phyloP scores from a whole-genome alignment of 768 basidiomycete species.

The Lentinula detonsa region DNA sequence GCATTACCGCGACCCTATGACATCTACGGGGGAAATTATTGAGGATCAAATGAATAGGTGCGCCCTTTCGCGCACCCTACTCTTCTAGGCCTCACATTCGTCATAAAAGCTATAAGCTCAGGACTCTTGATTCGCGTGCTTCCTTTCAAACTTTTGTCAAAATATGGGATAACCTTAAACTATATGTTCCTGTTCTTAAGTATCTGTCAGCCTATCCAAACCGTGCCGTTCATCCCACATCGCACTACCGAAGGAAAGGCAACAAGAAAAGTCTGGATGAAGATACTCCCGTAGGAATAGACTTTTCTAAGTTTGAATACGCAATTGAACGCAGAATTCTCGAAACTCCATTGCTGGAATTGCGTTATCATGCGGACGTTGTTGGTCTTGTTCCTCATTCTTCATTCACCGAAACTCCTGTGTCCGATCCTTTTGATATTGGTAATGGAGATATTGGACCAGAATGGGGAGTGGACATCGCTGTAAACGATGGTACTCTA shows the following conservation, averaged over 20 bases:
- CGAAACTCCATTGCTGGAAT: constrained; percentile 68
- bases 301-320: constrained; percentile 67
- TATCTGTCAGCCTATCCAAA: not conserved
- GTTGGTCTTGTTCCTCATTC: constrained; percentile 66
- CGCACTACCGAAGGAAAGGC: not conserved
- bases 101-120: constrained; percentile 17
- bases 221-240: not conserved
- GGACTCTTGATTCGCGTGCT: constrained; percentile 19
- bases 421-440: constrained; percentile 52
- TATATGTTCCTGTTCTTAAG: constrained; percentile 1
- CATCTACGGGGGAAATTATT: constrained; percentile 55
- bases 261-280: constrained; percentile 38
- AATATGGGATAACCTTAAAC: constrained; percentile 34
- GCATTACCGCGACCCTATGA: constrained; percentile 64
- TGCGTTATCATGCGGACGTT: constrained; percentile 84
- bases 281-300: constrained; percentile 47
- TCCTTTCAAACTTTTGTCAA: constrained; percentile 37
- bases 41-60: constrained; percentile 51
- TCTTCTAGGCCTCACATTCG: not conserved
- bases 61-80: constrained; percentile 8
- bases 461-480: constrained; percentile 90
- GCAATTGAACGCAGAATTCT: constrained; percentile 82
- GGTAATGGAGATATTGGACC: constrained; percentile 87
- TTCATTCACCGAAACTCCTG: constrained; percentile 19
- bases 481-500: constrained; percentile 67